Evolutionary conservation across 2,329 filamentous ascomycete genomes (phyloP).

Genomic region (Venturia asperata): DNA sequence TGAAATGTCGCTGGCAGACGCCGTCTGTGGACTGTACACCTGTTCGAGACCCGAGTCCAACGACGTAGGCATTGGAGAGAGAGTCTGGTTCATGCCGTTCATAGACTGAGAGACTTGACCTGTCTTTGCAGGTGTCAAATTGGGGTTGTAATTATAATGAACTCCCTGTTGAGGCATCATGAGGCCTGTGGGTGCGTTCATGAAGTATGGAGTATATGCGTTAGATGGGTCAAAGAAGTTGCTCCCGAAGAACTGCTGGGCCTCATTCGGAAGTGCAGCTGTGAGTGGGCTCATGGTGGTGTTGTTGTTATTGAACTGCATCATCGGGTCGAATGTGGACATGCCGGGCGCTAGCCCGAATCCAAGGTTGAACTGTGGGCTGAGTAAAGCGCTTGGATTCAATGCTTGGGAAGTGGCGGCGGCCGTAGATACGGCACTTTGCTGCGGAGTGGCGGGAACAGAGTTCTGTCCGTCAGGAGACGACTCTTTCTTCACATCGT

Average conservation of each 20-base stretch:
- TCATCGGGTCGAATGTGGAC: slow-evolving; percentile 16
- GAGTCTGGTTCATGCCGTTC: slow-evolving; percentile 17
- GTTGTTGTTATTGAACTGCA: neutral
- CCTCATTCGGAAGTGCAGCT: slow-evolving; percentile 7
- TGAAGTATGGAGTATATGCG: slow-evolving; percentile 1
- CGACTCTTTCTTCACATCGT: neutral
- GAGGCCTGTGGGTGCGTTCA: slow-evolving; percentile 8
- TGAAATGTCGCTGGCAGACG: neutral
- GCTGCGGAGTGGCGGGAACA: neutral
- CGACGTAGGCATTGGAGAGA: slow-evolving; percentile 2
- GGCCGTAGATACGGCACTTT: neutral
- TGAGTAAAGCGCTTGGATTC: neutral
- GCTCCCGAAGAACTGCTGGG: slow-evolving; percentile 17
- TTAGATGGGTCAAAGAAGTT: slow-evolving; percentile 9
- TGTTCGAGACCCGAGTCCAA: neutral
- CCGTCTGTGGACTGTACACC: neutral
- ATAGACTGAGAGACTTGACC: neutral
- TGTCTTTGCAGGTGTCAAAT: neutral
- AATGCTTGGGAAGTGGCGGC: neutral
- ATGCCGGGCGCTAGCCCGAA: neutral
- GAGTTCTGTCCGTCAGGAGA: neutral
- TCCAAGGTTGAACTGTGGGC: slow-evolving; percentile 5
- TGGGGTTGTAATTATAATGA: slow-evolving; percentile 13
- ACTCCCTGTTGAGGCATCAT: slow-evolving; percentile 12
- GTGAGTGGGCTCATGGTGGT: slow-evolving; percentile 12